Conservation (phyloP, 495 filamentous ascomycete species). For the Penicillium ucsense region DNA sequence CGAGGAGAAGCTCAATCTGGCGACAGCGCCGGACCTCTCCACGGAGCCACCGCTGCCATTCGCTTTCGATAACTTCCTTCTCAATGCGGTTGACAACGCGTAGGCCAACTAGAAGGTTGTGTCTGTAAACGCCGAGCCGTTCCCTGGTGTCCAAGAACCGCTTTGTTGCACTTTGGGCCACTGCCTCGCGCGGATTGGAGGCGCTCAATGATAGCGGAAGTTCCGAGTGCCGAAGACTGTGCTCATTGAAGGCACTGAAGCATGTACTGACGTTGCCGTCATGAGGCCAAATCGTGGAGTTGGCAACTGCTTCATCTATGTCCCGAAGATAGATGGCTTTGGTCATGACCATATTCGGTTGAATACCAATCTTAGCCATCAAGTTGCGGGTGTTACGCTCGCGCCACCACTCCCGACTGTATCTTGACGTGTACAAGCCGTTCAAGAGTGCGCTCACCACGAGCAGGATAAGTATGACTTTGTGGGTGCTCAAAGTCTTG, state of each 20-base stretch:
- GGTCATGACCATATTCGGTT: constrained; percentile 69
- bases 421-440: constrained; percentile 56
- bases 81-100: constrained; percentile 85
- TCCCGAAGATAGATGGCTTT: constrained; percentile 76
- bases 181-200: constrained; percentile 23
- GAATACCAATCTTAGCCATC: constrained; percentile 71
- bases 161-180: constrained; percentile 49
- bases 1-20: constrained; percentile 46
- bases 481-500: constrained; percentile 63
- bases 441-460: constrained; percentile 60
- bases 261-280: constrained; percentile 31
- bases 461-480: constrained; percentile 61
- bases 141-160: constrained; percentile 70
- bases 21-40: constrained; percentile 63
- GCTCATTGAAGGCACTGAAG: constrained; percentile 37
- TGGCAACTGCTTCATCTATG: constrained; percentile 57
- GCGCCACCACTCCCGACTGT: constrained; percentile 68
- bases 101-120: constrained; percentile 85
- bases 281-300: constrained; percentile 27
- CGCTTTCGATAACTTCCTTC: constrained; percentile 66
- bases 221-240: constrained; percentile 23
- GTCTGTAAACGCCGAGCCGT: constrained; percentile 73
- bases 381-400: constrained; percentile 72
- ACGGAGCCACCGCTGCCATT: constrained; percentile 85
- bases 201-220: constrained; percentile 23